Evolutionary conservation across 176 grass and related monocot genomes (phyloP).

Genomic region (Eleusine coracana): DNA sequence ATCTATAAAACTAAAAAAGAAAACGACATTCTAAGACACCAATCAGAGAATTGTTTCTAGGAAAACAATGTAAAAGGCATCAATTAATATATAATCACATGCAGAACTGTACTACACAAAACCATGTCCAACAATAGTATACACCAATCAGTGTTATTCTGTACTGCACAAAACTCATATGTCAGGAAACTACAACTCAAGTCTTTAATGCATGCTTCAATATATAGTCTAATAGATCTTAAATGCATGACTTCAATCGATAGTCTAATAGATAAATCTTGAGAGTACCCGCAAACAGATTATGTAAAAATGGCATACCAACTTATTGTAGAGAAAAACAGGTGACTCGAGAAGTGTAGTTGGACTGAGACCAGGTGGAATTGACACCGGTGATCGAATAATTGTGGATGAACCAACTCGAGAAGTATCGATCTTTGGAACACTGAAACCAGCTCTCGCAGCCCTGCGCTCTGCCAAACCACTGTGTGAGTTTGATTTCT

Average conservation of each 20-base stretch:
- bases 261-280: slow-evolving; percentile 12
- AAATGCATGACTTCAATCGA: not conserved
- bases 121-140: slow-evolving; percentile 25
- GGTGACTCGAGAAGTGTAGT: slow-evolving; percentile 85
- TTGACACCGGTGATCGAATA: slow-evolving; percentile 74
- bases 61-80: slow-evolving; percentile 15
- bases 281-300: slow-evolving; percentile 22
- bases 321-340: slow-evolving; percentile 78
- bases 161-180: slow-evolving; percentile 6
- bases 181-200: slow-evolving; percentile 1
- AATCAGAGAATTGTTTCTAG: slow-evolving; percentile 27
- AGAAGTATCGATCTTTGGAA: slow-evolving; percentile 75
- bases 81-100: not conserved
- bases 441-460: slow-evolving; percentile 75
- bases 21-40: slow-evolving; percentile 18
- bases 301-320: slow-evolving; percentile 60
- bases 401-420: slow-evolving; percentile 60
- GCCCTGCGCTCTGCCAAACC: slow-evolving; percentile 83
- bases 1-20: not conserved
- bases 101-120: slow-evolving; percentile 24
- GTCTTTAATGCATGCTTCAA: not conserved
- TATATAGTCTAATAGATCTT: slow-evolving; percentile 19
- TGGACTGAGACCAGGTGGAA: slow-evolving; percentile 94
- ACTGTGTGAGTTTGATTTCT: slow-evolving; percentile 57
- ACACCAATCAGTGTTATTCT: slow-evolving; percentile 18